These are phyloP conservation scores for Pseudonectria foliicola DNA, from an alignment of 2,329 filamentous ascomycete species.

Conservation along the genomic window DNA sequence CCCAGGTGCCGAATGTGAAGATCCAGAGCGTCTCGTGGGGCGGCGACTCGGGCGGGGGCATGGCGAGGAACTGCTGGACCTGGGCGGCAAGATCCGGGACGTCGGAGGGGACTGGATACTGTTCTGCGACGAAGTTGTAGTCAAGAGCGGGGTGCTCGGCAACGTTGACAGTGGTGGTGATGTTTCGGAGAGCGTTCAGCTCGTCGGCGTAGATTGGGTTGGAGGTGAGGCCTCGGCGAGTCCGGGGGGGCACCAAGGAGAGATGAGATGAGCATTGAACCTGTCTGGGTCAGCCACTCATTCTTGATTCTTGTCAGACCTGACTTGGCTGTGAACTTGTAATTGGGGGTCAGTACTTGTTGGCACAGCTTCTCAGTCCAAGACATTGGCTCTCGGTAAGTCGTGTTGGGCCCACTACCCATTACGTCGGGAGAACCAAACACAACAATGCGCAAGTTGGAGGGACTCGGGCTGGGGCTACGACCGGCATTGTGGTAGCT, in stretches of 20 bases:
- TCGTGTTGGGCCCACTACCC: conserved; percentile 29
- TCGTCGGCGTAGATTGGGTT: conserved; percentile 45
- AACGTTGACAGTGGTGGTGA: conserved; percentile 25
- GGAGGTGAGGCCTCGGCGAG: conserved; percentile 43
- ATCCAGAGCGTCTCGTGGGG: conserved; percentile 46
- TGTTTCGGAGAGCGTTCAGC: conserved; percentile 29
- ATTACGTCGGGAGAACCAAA: conserved; percentile 44
- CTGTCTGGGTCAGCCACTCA: conserved; percentile 25
- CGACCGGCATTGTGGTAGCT: conserved; percentile 14
- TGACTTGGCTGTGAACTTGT: too few species aligned
- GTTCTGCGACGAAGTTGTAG: conserved; percentile 35
- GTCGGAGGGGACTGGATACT: conserved; percentile 34
- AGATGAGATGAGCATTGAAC: conserved; percentile 38
- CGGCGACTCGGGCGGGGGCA: conserved; percentile 23
- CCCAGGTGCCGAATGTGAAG: conserved; percentile 48
- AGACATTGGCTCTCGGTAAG: conserved; percentile 17
- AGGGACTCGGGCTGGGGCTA: conserved; percentile 16
- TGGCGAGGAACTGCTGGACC: conserved; percentile 38
- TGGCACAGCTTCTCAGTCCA: conserved; percentile 45
- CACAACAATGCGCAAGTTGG: conserved; percentile 40
- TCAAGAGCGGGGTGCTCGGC: conserved; percentile 31
- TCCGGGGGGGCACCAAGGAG: conserved; percentile 37
- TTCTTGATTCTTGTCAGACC: too few species aligned
- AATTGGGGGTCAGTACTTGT: conserved; percentile 36
- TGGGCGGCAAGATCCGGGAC: conserved; percentile 38